Percentiles rank a stretch among this genome's conserved stretches.
phyloP scores from a whole-genome alignment of 2,329 filamentous ascomycete genomes.

The Aureobasidium sp. region DNA sequence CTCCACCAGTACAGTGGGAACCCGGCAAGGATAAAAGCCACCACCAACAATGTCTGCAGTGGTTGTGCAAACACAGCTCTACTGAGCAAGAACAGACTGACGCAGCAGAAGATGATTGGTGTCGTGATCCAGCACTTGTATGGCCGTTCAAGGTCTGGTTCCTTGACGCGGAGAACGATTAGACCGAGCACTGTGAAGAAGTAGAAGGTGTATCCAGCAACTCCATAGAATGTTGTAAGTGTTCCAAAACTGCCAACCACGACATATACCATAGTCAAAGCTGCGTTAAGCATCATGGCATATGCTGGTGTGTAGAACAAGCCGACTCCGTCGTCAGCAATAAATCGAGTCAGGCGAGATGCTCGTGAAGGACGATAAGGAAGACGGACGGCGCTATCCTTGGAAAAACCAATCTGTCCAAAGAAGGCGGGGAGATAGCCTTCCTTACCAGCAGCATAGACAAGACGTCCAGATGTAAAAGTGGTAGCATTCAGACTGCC shows the following conservation, averaged over 20 bases:
- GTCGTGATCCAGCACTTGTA: slow-evolving; percentile 97
- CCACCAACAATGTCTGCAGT: slow-evolving; percentile 77
- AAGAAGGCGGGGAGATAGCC: slow-evolving; percentile 82
- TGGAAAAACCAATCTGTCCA: slow-evolving; percentile 67
- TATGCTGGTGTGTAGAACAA: slow-evolving; percentile 93
- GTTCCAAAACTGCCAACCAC: slow-evolving; percentile 83
- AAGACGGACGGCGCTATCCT: slow-evolving; percentile 28
- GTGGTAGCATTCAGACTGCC: slow-evolving; percentile 90
- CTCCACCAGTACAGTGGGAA: slow-evolving; percentile 86
- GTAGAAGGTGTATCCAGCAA: slow-evolving; percentile 95
- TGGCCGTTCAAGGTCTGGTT: slow-evolving; percentile 79
- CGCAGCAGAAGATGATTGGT: slow-evolving; percentile 96
- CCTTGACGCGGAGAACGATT: slow-evolving; percentile 78
- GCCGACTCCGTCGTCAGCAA: slow-evolving; percentile 65
- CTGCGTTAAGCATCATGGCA: slow-evolving; percentile 74
- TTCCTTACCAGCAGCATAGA: slow-evolving; percentile 92
- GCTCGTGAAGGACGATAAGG: slow-evolving; percentile 36
- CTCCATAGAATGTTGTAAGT: slow-evolving; percentile 92
- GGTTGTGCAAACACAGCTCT: slow-evolving; percentile 86
- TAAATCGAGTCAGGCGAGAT: slow-evolving; percentile 51
- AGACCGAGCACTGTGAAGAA: slow-evolving; percentile 90
- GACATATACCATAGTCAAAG: slow-evolving; percentile 69
- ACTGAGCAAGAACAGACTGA: slow-evolving; percentile 83
- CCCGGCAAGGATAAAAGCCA: slow-evolving; percentile 75
- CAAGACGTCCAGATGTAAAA: slow-evolving; percentile 84